A percentile compares a stretch with the other conserved stretches of the same genome.
phyloP scores from a whole-genome alignment of 768 basidiomycete genomes.

The Lentinula detonsa region DNA sequence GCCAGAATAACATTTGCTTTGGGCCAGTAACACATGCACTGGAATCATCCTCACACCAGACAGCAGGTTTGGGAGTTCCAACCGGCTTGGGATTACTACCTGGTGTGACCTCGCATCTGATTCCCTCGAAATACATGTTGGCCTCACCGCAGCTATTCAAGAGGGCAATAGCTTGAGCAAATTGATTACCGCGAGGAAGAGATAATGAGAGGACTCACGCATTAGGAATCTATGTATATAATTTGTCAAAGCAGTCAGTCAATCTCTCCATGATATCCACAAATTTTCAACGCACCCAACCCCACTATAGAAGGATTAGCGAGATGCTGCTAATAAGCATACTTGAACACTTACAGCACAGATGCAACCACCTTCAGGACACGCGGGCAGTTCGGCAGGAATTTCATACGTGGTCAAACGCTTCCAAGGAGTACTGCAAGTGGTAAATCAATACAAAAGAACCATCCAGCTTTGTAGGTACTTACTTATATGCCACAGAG shows the following conservation, averaged over 20 bases:
- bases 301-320: slow-evolving; percentile 31
- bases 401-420: slow-evolving; percentile 40
- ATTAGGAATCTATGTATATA: slow-evolving; percentile 27
- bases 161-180: not conserved
- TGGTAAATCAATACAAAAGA: not conserved
- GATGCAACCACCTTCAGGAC: slow-evolving; percentile 43
- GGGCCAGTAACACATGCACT: slow-evolving; percentile 38
- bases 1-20: slow-evolving; percentile 54
- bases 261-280: not conserved
- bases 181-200: not conserved
- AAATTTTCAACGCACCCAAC: slow-evolving; percentile 35
- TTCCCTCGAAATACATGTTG: slow-evolving; percentile 45
- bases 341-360: slow-evolving; percentile 7
- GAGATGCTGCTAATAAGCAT: not conserved
- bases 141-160: slow-evolving; percentile 40
- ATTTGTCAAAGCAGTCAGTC: not conserved
- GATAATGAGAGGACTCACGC: slow-evolving; percentile 20
- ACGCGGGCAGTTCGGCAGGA: slow-evolving; percentile 43
- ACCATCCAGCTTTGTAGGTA: not conserved
- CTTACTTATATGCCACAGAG: slow-evolving; percentile 42
- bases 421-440: slow-evolving; percentile 45
- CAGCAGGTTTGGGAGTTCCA: slow-evolving; percentile 35
- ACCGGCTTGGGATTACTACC: slow-evolving; percentile 33
- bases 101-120: slow-evolving; percentile 43
- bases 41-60: slow-evolving; percentile 46